Evolutionary conservation across 2,329 filamentous ascomycete genomes (phyloP).

Genomic region (Claviceps citrina): DNA sequence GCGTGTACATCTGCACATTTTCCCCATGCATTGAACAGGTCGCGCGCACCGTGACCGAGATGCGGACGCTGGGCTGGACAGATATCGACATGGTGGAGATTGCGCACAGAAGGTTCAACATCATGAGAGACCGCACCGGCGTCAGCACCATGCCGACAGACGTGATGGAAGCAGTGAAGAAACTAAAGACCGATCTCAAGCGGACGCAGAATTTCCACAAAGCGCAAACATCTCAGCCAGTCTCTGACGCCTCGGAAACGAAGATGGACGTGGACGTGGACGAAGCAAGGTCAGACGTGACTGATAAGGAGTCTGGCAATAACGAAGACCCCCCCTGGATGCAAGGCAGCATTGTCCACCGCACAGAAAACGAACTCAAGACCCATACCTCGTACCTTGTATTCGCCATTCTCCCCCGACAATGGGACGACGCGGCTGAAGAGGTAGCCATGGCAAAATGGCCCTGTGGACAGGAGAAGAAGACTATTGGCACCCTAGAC

Average conservation of each 20-base stretch:
- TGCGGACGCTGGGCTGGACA: constrained; percentile 74
- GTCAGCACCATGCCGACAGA: constrained; percentile 55
- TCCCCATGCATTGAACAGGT: constrained; percentile 96
- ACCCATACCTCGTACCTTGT: constrained; percentile 95
- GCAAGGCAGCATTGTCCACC: constrained; percentile 63
- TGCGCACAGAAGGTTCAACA: constrained; percentile 60
- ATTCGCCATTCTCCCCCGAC: constrained; percentile 75
- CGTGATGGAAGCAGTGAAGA: constrained; percentile 63
- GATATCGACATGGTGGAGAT: constrained; percentile 92
- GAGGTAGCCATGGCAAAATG: constrained; percentile 46
- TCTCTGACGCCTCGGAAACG: constrained; percentile 17
- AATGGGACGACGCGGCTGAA: constrained; percentile 77
- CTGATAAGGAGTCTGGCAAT: constrained; percentile 5
- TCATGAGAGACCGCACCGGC: constrained; percentile 67
- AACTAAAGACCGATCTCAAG: constrained; percentile 58
- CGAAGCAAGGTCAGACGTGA: constrained; percentile 10
- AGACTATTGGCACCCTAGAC: constrained; percentile 37
- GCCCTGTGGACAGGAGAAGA: constrained; percentile 40
- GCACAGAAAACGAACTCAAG: constrained; percentile 78
- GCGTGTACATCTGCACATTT: constrained; percentile 79
- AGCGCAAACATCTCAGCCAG: constrained; percentile 13
- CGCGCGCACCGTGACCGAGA: constrained; percentile 62
- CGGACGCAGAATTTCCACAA: constrained; percentile 51
- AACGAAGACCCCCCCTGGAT: constrained; percentile 44
- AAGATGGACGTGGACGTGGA: constrained; percentile 31